Conservation (phyloP, 805 yeast genomes). For the Cyberlindnera mississippiensis region DNA sequence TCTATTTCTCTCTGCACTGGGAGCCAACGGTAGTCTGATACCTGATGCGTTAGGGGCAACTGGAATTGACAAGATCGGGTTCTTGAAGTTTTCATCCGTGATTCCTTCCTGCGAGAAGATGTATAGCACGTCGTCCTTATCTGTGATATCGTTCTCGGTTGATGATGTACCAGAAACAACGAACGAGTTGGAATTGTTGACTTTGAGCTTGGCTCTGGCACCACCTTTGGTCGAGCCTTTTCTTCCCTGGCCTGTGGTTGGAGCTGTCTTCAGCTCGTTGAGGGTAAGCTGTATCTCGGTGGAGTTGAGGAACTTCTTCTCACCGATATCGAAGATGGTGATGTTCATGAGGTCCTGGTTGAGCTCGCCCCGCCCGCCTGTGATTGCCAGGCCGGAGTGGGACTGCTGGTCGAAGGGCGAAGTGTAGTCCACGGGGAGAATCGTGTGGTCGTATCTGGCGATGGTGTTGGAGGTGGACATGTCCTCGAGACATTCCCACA, state of each 20-base stretch:
- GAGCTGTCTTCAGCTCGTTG: constrained; percentile 19
- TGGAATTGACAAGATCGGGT: constrained; percentile 34
- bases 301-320: constrained; percentile 25
- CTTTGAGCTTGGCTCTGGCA: constrained; percentile 14
- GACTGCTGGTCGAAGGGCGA: constrained; percentile 33
- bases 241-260: constrained; percentile 14
- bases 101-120: constrained; percentile 16
- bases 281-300: constrained; percentile 21
- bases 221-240: constrained; percentile 3
- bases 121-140: constrained; percentile 19
- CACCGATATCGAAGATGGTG: constrained; percentile 43
- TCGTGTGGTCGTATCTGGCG: constrained; percentile 50
- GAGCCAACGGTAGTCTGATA: constrained; percentile 27
- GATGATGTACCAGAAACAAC: constrained; percentile 17
- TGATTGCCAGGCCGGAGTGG: constrained; percentile 48
- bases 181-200: constrained; percentile 18
- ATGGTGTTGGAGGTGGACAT: constrained; percentile 35
- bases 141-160: constrained; percentile 5
- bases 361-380: constrained; percentile 47
- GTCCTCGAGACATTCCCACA: constrained; percentile 52
- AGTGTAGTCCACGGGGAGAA: constrained; percentile 39
- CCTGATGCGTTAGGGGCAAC: constrained; percentile 31
- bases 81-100: constrained; percentile 7
- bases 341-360: constrained; percentile 31
- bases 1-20: constrained; percentile 14